Percentiles rank a stretch among this genome's conserved stretches.
These are phyloP conservation scores for Stephanodiscus triporus DNA, from an alignment of 108 stramenopile species.

Conservation along the genomic window DNA sequence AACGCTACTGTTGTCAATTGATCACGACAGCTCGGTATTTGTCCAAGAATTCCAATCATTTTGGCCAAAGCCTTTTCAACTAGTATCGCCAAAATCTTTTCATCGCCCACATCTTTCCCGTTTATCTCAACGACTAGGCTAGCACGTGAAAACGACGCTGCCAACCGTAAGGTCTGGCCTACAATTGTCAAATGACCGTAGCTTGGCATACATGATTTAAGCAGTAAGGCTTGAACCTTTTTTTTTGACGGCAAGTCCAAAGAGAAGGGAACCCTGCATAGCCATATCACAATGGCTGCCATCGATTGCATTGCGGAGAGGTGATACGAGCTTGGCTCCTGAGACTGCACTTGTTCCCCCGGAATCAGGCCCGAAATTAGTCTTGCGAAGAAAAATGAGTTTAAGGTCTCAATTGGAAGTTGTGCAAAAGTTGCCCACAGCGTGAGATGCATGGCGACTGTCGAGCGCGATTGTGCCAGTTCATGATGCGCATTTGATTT, in stretches of 20 bases:
- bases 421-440: conserved; percentile 45
- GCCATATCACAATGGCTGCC: conserved; percentile 33
- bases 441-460: conserved; percentile 38
- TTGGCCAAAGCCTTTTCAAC: conserved; percentile 25
- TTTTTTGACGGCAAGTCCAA: conserved; percentile 46
- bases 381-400: conserved; percentile 20
- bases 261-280: conserved; percentile 36
- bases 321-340: neutral
- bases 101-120: conserved; percentile 17
- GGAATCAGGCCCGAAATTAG: conserved; percentile 30
- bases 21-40: conserved; percentile 1
- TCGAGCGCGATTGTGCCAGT: conserved; percentile 24
- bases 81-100: neutral
- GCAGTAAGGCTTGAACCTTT: conserved; percentile 40
- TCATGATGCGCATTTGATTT: conserved; percentile 13
- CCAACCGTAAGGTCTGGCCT: conserved; percentile 58
- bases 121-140: conserved; percentile 8
- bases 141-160: conserved; percentile 17
- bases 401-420: conserved; percentile 19
- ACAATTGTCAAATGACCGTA: conserved; percentile 32
- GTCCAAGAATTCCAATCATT: conserved; percentile 20
- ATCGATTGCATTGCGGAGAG: conserved; percentile 38
- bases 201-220: conserved; percentile 3
- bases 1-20: conserved; percentile 16
- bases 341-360: neutral